Evolutionary conservation across 2,329 filamentous ascomycete species (phyloP), one percentile per base, ranked within the genome.

Genomic region (Chaetomium olivaceum): DNA sequence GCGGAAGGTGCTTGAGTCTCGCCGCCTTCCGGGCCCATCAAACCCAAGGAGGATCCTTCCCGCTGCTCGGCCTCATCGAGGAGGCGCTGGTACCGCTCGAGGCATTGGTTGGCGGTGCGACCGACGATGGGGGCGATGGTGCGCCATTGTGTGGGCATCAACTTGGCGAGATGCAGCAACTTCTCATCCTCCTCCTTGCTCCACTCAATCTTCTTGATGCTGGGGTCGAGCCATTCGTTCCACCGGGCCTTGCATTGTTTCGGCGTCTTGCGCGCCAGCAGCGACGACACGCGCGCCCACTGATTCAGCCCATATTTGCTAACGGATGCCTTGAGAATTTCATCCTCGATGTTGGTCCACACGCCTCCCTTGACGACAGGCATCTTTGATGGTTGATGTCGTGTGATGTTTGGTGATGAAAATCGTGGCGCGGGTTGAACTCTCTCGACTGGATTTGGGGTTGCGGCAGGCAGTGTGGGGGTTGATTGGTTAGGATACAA

Each of bases 161-260:
- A 84, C 85, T 98, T 99, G 68, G 95, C 95, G 74, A 99, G 85
- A 75, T 98, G 95, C 73, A 99, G 80, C 67, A 99, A 85, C 81
- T 96, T 97, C 83, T 99, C 95, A 77, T 99, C 95, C 78, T 99
- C 95, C 79, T 99, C 95, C 75, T 95, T 91, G 76, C 92, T 97
- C 94, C 95, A 99, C 81, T 99, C 95, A 73, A 96, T 95, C 83
- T 99, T 99, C 75, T 94, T 91, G 82, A 99, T 98, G 76, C 91
- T 92, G 23, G 95, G 95, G 76, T 99, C 95, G 71, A 99, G 87
- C 94, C 95, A 99, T 85, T 99, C 94, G 77, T 90, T 89, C 95
- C 95, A 99, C 81, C 95, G 87, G 67, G 95, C 94, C 82, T 99
- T 99, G 87, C 95, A 99, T 82, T 99, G 95, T 82, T 99, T 99